Percentiles rank a stretch among this genome's conserved stretches.
phyloP scores from a whole-genome alignment of 116 monocot species.

The Posidonia oceanica region DNA sequence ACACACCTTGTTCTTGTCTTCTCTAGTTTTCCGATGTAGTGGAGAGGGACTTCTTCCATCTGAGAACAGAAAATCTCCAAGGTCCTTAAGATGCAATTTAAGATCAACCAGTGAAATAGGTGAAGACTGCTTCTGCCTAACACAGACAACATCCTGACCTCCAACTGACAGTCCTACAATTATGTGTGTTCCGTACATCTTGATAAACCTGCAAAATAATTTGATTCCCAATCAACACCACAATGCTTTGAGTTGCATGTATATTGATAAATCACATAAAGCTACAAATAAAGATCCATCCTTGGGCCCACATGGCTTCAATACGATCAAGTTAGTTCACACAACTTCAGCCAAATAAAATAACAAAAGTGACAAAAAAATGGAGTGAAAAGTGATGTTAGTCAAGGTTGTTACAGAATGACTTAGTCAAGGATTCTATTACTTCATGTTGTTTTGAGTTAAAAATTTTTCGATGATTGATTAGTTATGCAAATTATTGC shows the following conservation, averaged over 20 bases:
- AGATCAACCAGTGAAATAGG: constrained; percentile 59
- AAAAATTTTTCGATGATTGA: no score
- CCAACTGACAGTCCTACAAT: constrained; percentile 78
- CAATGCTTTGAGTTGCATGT: background rate
- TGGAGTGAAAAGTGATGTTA: no score
- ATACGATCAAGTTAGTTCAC: background rate
- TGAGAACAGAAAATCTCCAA: constrained; percentile 83
- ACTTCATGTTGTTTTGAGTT: no score
- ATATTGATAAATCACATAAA: background rate
- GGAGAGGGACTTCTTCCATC: constrained; percentile 75
- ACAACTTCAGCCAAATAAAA: background rate
- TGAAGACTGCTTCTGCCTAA: constrained; percentile 65
- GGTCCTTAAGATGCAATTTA: constrained; percentile 81
- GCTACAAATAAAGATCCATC: background rate
- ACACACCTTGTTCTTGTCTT: constrained; percentile 69
- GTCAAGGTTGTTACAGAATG: no score
- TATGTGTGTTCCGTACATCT: constrained; percentile 86
- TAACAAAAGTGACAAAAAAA: no score
- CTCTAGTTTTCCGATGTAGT: constrained; percentile 50
- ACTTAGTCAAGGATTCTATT: no score
- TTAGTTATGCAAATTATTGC: no score
- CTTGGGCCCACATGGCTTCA: background rate
- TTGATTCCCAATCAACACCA: constrained; percentile 4
- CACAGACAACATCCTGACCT: constrained; percentile 80
- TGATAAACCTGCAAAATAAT: constrained; percentile 55